phyloP scores from a whole-genome alignment of 148 eudicot species.

The Diospyros kaki region DNA sequence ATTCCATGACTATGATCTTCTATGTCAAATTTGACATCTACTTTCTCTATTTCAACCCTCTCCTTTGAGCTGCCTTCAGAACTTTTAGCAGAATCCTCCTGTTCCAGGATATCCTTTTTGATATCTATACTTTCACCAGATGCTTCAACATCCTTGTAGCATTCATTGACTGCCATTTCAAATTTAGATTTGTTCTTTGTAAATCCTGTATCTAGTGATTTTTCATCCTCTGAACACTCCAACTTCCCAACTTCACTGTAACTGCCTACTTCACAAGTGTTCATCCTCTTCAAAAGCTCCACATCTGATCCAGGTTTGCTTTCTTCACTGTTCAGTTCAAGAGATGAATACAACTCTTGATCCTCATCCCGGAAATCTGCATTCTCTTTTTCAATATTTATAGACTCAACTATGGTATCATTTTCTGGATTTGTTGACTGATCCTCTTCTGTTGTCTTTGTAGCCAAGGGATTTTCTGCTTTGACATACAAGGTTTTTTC shows the following conservation, averaged over 20 bases:
- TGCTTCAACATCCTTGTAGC: not conserved
- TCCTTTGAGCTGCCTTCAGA: constrained; percentile 14
- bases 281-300: not conserved
- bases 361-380: not conserved
- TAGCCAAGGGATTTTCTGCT: constrained; percentile 5
- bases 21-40: not conserved
- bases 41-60: constrained; percentile 1
- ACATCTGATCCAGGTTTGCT: constrained; percentile 2
- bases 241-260: constrained; percentile 2
- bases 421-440: not conserved
- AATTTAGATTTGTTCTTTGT: constrained; percentile 9
- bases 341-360: not conserved
- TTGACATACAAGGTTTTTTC: not conserved
- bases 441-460: constrained; percentile 5
- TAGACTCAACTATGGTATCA: not conserved
- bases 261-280: not conserved
- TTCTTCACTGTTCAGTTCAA: constrained; percentile 3
- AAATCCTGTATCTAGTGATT: not conserved
- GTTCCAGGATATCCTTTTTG: constrained; percentile 8
- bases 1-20: constrained; percentile 6
- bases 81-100: not conserved
- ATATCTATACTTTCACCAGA: not conserved
- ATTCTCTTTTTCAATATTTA: not conserved
- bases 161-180: constrained; percentile 4
- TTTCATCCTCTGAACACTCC: constrained; percentile 6